phyloP scores from a whole-genome alignment of 768 basidiomycete genomes.

The Leucocoprinus leucothites region DNA sequence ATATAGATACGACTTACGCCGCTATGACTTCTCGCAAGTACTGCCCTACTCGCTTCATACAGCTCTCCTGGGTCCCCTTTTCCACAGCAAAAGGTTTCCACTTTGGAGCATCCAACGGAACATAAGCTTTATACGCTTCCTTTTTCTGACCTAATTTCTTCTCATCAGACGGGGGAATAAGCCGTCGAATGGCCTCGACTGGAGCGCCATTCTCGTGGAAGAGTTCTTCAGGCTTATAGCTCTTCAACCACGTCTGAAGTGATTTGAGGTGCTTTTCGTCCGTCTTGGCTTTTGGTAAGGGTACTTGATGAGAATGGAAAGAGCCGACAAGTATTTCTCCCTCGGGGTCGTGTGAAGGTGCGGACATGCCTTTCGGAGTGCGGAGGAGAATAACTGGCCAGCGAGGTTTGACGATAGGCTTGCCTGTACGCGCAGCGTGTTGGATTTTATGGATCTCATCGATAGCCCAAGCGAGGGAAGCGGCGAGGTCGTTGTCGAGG shows the following conservation, averaged over 20 bases:
- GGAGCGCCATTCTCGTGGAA: slow-evolving; percentile 57
- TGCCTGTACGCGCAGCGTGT: slow-evolving; percentile 68
- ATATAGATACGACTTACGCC: slow-evolving; percentile 33
- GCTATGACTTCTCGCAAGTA: slow-evolving; percentile 56
- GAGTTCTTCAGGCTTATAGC: slow-evolving; percentile 67
- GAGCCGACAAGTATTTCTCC: slow-evolving; percentile 80
- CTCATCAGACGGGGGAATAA: slow-evolving; percentile 52
- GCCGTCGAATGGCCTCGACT: slow-evolving; percentile 48
- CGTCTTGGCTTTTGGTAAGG: slow-evolving; percentile 69
- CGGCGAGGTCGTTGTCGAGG: slow-evolving; percentile 78
- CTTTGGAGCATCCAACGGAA: slow-evolving; percentile 58
- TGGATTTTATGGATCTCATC: slow-evolving; percentile 76
- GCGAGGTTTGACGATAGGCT: slow-evolving; percentile 81
- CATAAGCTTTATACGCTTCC: slow-evolving; percentile 63
- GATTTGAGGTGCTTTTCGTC: slow-evolving; percentile 57
- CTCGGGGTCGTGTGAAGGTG: slow-evolving; percentile 54
- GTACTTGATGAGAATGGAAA: slow-evolving; percentile 87
- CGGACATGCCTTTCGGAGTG: slow-evolving; percentile 80
- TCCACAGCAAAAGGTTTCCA: slow-evolving; percentile 57
- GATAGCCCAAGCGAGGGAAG: slow-evolving; percentile 79
- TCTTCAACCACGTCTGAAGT: slow-evolving; percentile 71
- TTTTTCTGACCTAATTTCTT: slow-evolving; percentile 69
- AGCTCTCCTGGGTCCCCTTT: slow-evolving; percentile 61
- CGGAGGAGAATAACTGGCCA: slow-evolving; percentile 88
- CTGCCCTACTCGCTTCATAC: slow-evolving; percentile 69